A percentile compares a stretch with the other conserved stretches of the same genome.
Conservation (phyloP, 257 asterid genomes). For the Capsicum chinense region DNA sequence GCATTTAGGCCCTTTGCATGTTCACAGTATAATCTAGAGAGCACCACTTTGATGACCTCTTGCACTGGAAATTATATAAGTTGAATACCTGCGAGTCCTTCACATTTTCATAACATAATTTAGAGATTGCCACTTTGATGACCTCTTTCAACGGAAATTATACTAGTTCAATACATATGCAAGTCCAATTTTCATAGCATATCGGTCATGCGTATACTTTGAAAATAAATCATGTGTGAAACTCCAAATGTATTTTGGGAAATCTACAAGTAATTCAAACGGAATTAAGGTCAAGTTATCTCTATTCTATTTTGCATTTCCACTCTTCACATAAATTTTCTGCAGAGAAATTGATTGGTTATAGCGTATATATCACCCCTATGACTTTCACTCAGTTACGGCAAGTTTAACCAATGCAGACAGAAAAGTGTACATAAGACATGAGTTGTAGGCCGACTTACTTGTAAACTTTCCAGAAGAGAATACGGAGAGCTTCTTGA, state of each 20-base stretch:
- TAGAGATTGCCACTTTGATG: neutral
- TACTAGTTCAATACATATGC: neutral
- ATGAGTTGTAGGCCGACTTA: conserved; percentile 30
- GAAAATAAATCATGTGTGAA: neutral
- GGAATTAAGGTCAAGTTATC: neutral
- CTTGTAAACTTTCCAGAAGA: conserved; percentile 80
- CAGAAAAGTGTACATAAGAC: neutral
- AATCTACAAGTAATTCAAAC: neutral
- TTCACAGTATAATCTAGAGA: neutral
- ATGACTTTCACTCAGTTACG: neutral
- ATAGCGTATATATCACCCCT: neutral
- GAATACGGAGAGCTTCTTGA: conserved; percentile 80
- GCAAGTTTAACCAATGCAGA: neutral
- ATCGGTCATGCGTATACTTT: neutral
- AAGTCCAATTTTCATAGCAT: neutral
- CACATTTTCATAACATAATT: neutral
- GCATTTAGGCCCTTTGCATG: neutral
- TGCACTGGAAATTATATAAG: neutral
- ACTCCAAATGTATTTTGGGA: neutral
- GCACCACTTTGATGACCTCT: neutral
- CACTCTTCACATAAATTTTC: neutral
- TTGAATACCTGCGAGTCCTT: neutral
- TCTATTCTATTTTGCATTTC: neutral
- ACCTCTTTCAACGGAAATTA: neutral
- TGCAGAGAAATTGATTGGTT: neutral